phyloP scores from a whole-genome alignment of 1,284 basidiomycete species.

The Pterulicium gracile region DNA sequence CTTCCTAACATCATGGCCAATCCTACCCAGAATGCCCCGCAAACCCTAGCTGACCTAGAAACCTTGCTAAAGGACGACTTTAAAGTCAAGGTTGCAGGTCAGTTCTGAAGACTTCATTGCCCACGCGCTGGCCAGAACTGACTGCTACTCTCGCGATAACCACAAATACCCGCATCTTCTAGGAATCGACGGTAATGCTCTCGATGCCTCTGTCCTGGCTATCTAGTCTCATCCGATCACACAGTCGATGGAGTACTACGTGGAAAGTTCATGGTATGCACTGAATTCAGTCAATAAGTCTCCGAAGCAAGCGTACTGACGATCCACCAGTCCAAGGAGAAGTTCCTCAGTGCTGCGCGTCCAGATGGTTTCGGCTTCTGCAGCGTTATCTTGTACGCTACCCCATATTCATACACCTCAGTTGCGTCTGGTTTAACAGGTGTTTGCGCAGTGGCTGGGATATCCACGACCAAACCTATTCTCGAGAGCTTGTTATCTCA shows the following conservation, averaged over 20 bases:
- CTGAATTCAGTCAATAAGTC: conserved; percentile 10
- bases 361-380: conserved; percentile 87
- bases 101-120: conserved; percentile 14
- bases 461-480: conserved; percentile 78
- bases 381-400: conserved; percentile 76
- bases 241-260: conserved; percentile 87
- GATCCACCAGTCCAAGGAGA: conserved; percentile 64
- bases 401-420: neutral
- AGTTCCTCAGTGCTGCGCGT: conserved; percentile 82
- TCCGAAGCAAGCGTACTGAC: conserved; percentile 1
- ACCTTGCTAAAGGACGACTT: conserved; percentile 49
- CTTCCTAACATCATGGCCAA: neutral
- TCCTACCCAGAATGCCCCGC: too few species aligned
- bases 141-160: too few species aligned
- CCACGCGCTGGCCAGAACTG: neutral
- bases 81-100: conserved; percentile 91
- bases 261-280: conserved; percentile 85
- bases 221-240: conserved; percentile 7
- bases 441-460: conserved; percentile 63
- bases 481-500: conserved; percentile 79
- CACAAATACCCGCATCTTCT: too few species aligned
- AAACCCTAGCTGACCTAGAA: conserved; percentile 36
- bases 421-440: neutral
- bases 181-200: conserved; percentile 59
- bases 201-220: conserved; percentile 5